A percentile compares a stretch with the other conserved stretches of the same genome.
phyloP scores from a whole-genome alignment of 495 filamentous ascomycete species.

The Neurospora sp. region DNA sequence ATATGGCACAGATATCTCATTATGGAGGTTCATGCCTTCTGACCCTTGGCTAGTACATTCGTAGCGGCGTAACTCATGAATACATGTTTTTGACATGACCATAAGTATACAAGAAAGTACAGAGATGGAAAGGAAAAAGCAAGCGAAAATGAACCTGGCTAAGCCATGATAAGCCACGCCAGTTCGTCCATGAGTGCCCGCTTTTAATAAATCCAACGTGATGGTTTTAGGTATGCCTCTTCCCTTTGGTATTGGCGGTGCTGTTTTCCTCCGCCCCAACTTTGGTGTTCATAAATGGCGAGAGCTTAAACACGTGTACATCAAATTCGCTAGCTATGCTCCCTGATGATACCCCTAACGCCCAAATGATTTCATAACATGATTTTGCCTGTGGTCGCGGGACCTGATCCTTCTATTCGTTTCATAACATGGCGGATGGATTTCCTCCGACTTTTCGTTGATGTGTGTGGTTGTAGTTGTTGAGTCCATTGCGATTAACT shows the following conservation, averaged over 20 bases:
- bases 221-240: background rate
- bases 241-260: background rate
- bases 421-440: background rate
- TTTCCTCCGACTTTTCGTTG: background rate
- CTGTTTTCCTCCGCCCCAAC: slow-evolving; percentile 6
- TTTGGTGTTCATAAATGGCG: background rate
- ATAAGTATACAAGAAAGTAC: background rate
- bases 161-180: background rate
- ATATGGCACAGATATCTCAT: background rate
- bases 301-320: background rate
- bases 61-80: background rate
- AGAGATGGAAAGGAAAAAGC: background rate
- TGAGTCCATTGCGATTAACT: background rate
- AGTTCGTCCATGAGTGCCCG: background rate
- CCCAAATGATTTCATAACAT: background rate
- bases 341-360: background rate
- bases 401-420: background rate
- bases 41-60: background rate
- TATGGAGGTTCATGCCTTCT: background rate
- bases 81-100: background rate
- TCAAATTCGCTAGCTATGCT: background rate
- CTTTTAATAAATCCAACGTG: background rate
- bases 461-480: background rate
- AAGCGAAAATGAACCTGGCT: background rate
- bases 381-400: background rate